Conservation (phyloP, 2,329 filamentous ascomycete species). For the Colletotrichum higginsianum region DNA sequence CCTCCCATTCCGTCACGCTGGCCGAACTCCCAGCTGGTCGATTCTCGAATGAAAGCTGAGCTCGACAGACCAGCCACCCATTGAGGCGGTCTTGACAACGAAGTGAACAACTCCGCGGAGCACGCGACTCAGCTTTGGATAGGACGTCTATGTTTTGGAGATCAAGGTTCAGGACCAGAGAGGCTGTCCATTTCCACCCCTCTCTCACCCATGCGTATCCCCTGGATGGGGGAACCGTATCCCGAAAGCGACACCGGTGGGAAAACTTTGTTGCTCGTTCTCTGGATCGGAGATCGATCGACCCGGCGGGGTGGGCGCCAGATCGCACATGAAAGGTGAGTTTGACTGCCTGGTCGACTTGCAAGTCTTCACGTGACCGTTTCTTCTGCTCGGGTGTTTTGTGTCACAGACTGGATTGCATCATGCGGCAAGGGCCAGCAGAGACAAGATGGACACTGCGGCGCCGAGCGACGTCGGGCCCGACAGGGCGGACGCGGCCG, state of each 20-base stretch:
- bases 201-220: no score
- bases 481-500: background rate
- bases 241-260: background rate
- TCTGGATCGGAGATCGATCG: background rate
- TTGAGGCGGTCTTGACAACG: background rate
- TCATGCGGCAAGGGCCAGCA: slow-evolving; percentile 27
- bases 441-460: slow-evolving; percentile 1
- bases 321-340: background rate
- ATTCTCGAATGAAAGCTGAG: background rate
- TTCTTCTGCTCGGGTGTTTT: background rate
- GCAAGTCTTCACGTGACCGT: background rate
- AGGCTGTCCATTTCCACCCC: background rate
- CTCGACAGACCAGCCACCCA: background rate
- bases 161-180: background rate
- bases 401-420: background rate
- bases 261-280: background rate
- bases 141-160: background rate
- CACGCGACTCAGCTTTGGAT: background rate
- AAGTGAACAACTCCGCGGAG: background rate
- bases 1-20: background rate
- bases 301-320: background rate
- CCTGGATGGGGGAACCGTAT: no score
- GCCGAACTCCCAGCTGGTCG: background rate
- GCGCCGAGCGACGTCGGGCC: background rate
- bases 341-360: background rate